A percentile compares a stretch with the other conserved stretches of the same genome.
Evolutionary conservation across 2,329 filamentous ascomycete genomes (phyloP).

Genomic region (Xylaria sp.): DNA sequence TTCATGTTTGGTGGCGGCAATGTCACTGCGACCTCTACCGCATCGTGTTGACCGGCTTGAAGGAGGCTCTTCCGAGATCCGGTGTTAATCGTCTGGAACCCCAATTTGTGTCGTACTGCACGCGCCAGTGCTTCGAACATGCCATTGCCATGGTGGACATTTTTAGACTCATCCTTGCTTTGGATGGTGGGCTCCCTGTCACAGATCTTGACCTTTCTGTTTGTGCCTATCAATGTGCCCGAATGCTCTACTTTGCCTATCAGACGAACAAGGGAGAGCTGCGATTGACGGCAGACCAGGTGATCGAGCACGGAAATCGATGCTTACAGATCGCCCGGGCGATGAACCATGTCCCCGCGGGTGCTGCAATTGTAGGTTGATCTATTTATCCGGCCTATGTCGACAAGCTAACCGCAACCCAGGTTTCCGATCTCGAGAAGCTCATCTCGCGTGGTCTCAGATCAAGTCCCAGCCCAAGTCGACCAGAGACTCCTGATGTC

Average conservation of each 20-base stretch:
- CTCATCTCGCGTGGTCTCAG: conserved; percentile 54
- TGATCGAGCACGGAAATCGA: conserved; percentile 55
- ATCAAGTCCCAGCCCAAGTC: conserved; percentile 40
- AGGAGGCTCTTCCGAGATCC: conserved; percentile 54
- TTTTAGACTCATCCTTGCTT: conserved; percentile 56
- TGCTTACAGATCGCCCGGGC: conserved; percentile 58
- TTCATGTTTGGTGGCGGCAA: conserved; percentile 64
- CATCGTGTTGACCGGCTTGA: conserved; percentile 56
- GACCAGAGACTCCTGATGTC: conserved; percentile 40
- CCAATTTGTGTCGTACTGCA: conserved; percentile 56
- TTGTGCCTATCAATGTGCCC: conserved; percentile 61
- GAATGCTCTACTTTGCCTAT: conserved; percentile 58
- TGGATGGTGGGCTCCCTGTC: conserved; percentile 57
- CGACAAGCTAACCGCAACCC: conserved; percentile 34
- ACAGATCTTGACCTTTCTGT: conserved; percentile 61
- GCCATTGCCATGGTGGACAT: conserved; percentile 61
- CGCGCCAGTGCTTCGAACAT: conserved; percentile 58
- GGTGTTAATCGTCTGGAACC: conserved; percentile 54
- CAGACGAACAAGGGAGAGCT: conserved; percentile 52
- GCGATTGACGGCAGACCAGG: conserved; percentile 51
- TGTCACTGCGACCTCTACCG: conserved; percentile 64
- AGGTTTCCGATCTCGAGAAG: conserved; percentile 55
- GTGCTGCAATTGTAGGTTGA: conserved; percentile 52
- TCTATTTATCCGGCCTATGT: neutral
- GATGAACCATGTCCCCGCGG: conserved; percentile 57